Base-by-base conservation (phyloP, 257 asterid genomes). In the Mitragyna speciosa region DNA sequence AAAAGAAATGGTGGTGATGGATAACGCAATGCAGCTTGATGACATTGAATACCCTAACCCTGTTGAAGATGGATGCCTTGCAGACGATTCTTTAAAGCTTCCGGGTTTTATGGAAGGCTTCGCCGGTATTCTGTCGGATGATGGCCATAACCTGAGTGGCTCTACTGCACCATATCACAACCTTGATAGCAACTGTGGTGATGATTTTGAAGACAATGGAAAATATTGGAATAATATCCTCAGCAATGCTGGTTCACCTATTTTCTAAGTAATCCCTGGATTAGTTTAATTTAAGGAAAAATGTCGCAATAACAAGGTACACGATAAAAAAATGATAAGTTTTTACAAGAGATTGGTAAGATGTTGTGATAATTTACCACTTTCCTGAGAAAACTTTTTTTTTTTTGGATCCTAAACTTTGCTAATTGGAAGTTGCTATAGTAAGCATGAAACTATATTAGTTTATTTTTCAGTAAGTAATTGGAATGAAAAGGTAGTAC, bases 141-240 rank as follows among this genome's bases (percentile, higher is more conserved):
- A 45, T 15, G 36, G 36, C 15, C 14, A 12, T 71, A 39, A 47
- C 33, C 0, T 17, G 6, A 20, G 20, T 48, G 22, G 41, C 59
- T 20, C 26, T 24, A 45, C 19, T 71, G 75, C 22, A 47, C 61
- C 36, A 30, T 47, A 15, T 49, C 26, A 72, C 5, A 72, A 48
- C 48, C 39, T 47, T 72, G 63, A 47, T 49, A 5, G 5, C 14
- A 20, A 2, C 43, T 14, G 11, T 41, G 0, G 26, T 20, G 28
- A 28, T 20, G 49, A 68, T 36, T 54, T 76, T 48, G 80, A 76
- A 30, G 80, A 76, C 30, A 45, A 76, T 10, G 6, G 39, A 70
- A 76, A 71, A 19, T 72, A 77, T 41, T 82, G 85, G 82, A 82
- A 82, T 43, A 9, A 76, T 43, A 43, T 47, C 19, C 73, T 68